These are phyloP conservation scores for Parasarocladium wereldwijsianum DNA, from an alignment of 2,329 filamentous ascomycete genomes.

Conservation along the genomic window DNA sequence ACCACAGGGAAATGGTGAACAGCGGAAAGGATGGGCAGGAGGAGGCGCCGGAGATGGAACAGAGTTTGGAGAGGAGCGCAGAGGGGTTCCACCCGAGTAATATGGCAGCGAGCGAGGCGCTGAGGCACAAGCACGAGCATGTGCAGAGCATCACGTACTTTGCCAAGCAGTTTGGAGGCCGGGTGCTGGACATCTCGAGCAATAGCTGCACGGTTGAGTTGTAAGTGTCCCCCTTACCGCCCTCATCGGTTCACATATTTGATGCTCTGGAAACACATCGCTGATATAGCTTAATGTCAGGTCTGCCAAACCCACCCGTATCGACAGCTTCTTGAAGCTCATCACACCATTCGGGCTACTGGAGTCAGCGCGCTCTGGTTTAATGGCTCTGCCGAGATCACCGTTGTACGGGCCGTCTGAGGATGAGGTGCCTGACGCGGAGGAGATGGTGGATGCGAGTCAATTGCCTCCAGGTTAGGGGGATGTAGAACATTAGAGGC, in stretches of 20 bases:
- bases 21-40: conserved; percentile 24
- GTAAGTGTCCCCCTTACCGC: too few relatives aligned
- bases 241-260: too few relatives aligned
- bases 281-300: conserved; percentile 28
- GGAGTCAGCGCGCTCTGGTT: conserved; percentile 84
- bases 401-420: conserved; percentile 65
- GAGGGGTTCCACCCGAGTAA: conserved; percentile 81
- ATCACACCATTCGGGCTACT: conserved; percentile 89
- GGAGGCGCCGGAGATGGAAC: conserved; percentile 26
- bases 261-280: too few relatives aligned
- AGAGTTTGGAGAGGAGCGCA: conserved; percentile 27
- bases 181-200: conserved; percentile 93
- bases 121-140: conserved; percentile 96
- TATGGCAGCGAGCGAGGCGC: conserved; percentile 73
- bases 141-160: conserved; percentile 91
- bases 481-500: too few relatives aligned
- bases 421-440: conserved; percentile 62
- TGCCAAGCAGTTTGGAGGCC: conserved; percentile 95
- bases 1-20: conserved; percentile 69
- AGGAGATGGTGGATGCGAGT: conserved; percentile 90
- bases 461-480: conserved; percentile 76
- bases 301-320: conserved; percentile 82
- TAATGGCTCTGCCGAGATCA: conserved; percentile 92
- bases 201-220: conserved; percentile 98
- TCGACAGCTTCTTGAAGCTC: conserved; percentile 95